Base-by-base conservation (phyloP, 1,284 basidiomycete genomes). In the Spongispora temasekensis region DNA sequence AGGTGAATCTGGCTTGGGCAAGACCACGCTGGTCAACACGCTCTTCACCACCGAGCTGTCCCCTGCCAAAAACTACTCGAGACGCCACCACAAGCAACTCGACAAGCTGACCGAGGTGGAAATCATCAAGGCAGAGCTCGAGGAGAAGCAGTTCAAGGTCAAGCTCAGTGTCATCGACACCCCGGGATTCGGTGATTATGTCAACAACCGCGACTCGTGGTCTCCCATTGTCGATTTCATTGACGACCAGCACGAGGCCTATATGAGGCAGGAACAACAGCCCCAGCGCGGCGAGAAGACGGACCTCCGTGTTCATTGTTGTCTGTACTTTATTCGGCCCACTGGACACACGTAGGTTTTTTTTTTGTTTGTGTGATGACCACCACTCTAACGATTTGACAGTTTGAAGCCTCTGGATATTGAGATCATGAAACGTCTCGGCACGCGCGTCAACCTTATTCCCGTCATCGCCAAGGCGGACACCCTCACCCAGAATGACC, bases 141-240 rank as follows among this genome's bases (percentile, higher is more conserved):
- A 99, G 79, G 97, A 99, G 81, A 95, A 97, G 77, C 92, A 95
- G 72, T 99, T 99, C 89, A 97, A 96, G 79, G 96, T 98, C 82
- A 98, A 98, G 85, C 88, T 99, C 64, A 97, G 93, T 28, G 96
- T 98, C 74, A 97, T 99, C 71, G 97, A 99, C 79, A 98, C 96
- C 25, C 97, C 97, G 62, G 97, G 97, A 21, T 99, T 98, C 68
- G 97, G 97, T 44, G 97, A 99, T 89, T 98, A 98, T 73, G 95
- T 99, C 80, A 98, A 99, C 90, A 99, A 99, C 86, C 89, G 95
- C 63, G 97, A 99, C 78, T 95, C 93, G 48, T 99, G 97, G 97
- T 84, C 88, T 23, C 97, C 97, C 60, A 98, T 99, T 66, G 91
- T 99, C 74, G 97, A 99, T 77, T 99, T 99, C 77, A 95, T 99